Base-by-base conservation (phyloP, 768 basidiomycete species). In the Pseudohyphozyma bogoriensis region DNA sequence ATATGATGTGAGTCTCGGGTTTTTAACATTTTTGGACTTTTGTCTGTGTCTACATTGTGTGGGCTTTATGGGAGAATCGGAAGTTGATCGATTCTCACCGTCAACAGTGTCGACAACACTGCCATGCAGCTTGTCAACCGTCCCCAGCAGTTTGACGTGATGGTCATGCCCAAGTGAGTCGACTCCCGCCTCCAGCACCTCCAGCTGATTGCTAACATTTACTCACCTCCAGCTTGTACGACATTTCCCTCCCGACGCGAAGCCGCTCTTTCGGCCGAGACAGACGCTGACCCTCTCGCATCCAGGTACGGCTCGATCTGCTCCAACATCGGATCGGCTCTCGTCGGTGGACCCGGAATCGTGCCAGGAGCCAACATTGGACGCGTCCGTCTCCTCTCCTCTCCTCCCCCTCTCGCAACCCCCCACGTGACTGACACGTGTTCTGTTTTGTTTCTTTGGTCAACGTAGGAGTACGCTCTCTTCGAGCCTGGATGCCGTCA, bases 311-410 rank as follows among this genome's bases (percentile, higher is more conserved):
- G 93, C 60, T 92, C 89, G 68, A 97, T 97, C 70, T 85, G 92
- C 61, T 91, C 89, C 67, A 96, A 99, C 79, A 96, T 99, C 64
- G 93, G 95, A 70, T 91, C 95, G 62, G 95, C 93, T 26, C 85
- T 99, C 26, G 93, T 99, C 42, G 95, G 95, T 72, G 95, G 95
- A 42, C 95, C 93, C 40, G 95, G 95, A 72, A 84, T 97, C 69
- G 93, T 97, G 28, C 92, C 95, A 12, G 95, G 95, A 22, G 93
- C 91, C 78, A 97, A 97, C 75, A 86, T 99, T 69, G 95, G 95
- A 70, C 81, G 89, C 57, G 89, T 89, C 69, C 66, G 77, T 78
- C 72, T n/a, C n/a, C n/a, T n/a, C n/a, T n/a, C n/a, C n/a, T n/a
- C n/a, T n/a, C n/a, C n/a, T n/a, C n/a, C n/a, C n/a, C 42, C 52